Evolutionary conservation across 805 yeast species (phyloP), one percentile per base, ranked within the genome.

Genomic region (Candida michaelii): DNA sequence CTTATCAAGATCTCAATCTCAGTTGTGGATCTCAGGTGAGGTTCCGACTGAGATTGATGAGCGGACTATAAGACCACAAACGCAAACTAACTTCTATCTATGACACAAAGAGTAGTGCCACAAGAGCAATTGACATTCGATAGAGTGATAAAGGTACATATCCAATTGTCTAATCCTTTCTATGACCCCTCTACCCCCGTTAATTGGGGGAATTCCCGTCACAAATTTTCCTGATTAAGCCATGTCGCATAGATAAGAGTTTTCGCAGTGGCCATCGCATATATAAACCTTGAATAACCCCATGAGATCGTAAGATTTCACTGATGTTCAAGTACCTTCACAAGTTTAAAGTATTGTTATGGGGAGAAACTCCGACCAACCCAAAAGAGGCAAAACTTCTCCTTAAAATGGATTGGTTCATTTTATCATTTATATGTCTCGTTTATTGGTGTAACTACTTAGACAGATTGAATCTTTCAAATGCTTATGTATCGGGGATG

Each of bases 401-500:
- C 14, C 40, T 62, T 19, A 70, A 70, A 45, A 55, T 68, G 42
- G 74, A 70, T 48, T 60, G 67, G 63, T 65, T 69, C 50, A 63
- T 72, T 21, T 56, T 72, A 37, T 62, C 74, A 12, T 73, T 69
- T 45, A 60, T 58, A 4, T 65, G 73, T 47, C 56, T 71, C 27
- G 52, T 66, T 2, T 72, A 71, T 48, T 71, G 73, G 69, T 66
- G 62, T 44, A 81, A 80, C 49, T 81, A 79, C 55, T 67, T 82
- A 24, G 86, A 81, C 57, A 67, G 82, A 38, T 37, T 52, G n/a
- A 58, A 58, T 38, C 49, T 58, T 17, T 35, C 56, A 13, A 56
- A 55, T 34, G 85, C 87, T 2, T 82, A 81, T 54, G 82, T 80
- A n/a, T 71, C 80, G 9, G 87, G 87, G 8, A 77, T 82, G 85